Evolutionary conservation across 768 basidiomycete genomes (phyloP), one percentile per base, ranked within the genome.

Genomic region (Phanerochaete carnosa): DNA sequence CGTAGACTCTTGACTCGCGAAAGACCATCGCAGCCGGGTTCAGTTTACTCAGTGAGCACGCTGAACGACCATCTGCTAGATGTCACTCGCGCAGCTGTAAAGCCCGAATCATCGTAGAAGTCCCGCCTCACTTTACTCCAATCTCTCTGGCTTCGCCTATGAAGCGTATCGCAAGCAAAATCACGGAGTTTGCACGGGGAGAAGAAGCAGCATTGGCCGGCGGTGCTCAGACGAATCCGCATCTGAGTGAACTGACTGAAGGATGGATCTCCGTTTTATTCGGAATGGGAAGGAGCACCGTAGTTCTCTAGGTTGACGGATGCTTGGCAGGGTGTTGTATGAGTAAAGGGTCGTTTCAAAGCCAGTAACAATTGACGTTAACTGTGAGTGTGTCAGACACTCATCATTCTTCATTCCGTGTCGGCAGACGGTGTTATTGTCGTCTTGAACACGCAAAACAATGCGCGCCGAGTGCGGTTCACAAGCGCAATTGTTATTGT

Each of bases 401-500:
- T 16, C 54, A 55, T 55, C 35, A 55, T 55, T 55, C 54, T 23
- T 26, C 25, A 16, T n/a, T 13, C 39, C 28, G 22, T 3, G 25
- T 6, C 54, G 54, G 35, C 39, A 22, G 51, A 30, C 22, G 30
- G 29, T 52, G 32, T 43, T 55, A 55, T 55, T 55, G 54, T 55
- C 33, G 32, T 9, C 49, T 51, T 32, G 15, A 15, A 45, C 51
- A 59, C 25, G 58, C 51, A 54, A 29, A 59, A 55, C 54, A 55
- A 55, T 55, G 54, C 32, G 22, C 35, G 23, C 32, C 32, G 16
- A 15, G 59, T 55, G 59, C 53, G 28, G 52, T 25, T 55, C 29
- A 26, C 53, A 45, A 60, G 43, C 51, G 57, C 64, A 65, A 70
- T 70, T 70, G 69, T 70, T 66, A 57, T 66, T 39, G 23, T 57